Base-by-base conservation (phyloP, 192 early-diverging fungal genomes). In the Martensiomyces pterosporus region DNA sequence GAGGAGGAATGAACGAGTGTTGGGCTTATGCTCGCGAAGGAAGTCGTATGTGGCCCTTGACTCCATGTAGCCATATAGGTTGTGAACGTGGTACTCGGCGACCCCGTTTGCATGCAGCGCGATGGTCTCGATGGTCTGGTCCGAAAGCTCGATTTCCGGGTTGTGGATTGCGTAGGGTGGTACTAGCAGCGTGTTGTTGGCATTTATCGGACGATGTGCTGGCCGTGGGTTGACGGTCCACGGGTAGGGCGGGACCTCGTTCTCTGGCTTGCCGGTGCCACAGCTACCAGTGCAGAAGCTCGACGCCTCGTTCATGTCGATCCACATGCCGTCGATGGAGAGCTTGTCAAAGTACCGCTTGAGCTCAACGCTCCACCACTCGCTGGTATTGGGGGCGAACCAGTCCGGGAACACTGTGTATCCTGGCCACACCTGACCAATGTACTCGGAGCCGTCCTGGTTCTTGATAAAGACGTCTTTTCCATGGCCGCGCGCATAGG, bases 221-320 rank as follows among this genome's bases (percentile, higher is more conserved):
- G 32, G 52, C 14, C 27, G 29, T n/a, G 18, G 39, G 17, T 35
- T 39, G 7, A 58, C 18, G 0, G 45, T 19, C 58, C 66, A 62
- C 21, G 63, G 45, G 44, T 40, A 47, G 2, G 26, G 24, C 24
- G 57, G 56, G 1, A 49, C 47, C 16, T 41, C 46, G 21, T 32
- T 47, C 7, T 58, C 51, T 6, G 43, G 49, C 24, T 52, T 52
- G 1, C 60, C 54, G 3, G 66, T 47, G 32, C 73, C 69, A 16
- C 82, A 83, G 19, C 66, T 49, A 7, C 83, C 83, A n/a, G 69
- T 64, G 53, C 83, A 85, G 43, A 85, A 85, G 49, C 65, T 81
- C 9, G 74, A 63, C 1, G 82, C 69, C 54, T 84, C 84, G 59
- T 85, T 85, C 84, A 85, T 85, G 47, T 85, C 84, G 24, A 85